Percentiles rank a stretch among this genome's conserved stretches.
These are phyloP conservation scores for Penicillium alfredii DNA, from an alignment of 495 filamentous ascomycete genomes.

Conservation along the genomic window DNA sequence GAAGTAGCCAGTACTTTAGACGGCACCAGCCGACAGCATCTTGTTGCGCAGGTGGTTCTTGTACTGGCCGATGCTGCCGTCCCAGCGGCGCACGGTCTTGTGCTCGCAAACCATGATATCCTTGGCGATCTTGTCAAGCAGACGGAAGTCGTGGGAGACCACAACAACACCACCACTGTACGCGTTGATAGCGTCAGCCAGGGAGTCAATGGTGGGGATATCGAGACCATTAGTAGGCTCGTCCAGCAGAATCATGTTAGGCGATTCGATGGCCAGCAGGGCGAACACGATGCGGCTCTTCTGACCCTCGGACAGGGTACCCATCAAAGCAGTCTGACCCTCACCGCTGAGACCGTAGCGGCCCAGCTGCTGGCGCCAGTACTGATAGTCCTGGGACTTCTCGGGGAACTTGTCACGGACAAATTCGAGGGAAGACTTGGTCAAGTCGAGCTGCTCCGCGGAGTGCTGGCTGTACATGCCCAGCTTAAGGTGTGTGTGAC, in stretches of 20 bases:
- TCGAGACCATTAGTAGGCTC: conserved; percentile 99
- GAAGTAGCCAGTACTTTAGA: conserved; percentile 27
- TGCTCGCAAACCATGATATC: conserved; percentile 99
- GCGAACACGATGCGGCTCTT: conserved; percentile 98
- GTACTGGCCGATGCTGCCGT: conserved; percentile 85
- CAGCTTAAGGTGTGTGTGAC: conserved; percentile 97
- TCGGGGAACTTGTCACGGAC: conserved; percentile 89
- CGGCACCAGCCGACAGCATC: conserved; percentile 60
- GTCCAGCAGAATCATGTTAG: conserved; percentile 97
- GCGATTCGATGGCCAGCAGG: conserved; percentile 87
- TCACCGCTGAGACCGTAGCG: conserved; percentile 88
- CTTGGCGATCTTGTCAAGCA: conserved; percentile 99
- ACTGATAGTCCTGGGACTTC: conserved; percentile 96
- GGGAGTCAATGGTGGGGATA: conserved; percentile 96
- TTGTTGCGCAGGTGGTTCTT: conserved; percentile 99
- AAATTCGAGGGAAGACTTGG: conserved; percentile 96
- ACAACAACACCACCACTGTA: conserved; percentile 96
- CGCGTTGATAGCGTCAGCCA: conserved; percentile 96
- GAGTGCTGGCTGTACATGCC: conserved; percentile 98
- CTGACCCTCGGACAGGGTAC: conserved; percentile 94
- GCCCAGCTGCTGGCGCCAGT: conserved; percentile 97
- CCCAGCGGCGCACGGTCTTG: conserved; percentile 83
- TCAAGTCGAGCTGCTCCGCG: conserved; percentile 94
- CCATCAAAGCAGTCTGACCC: conserved; percentile 93
- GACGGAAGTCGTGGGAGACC: conserved; percentile 95